These are phyloP conservation scores for Petrea volubilis DNA, from an alignment of 257 asterid genomes.

Conservation along the genomic window DNA sequence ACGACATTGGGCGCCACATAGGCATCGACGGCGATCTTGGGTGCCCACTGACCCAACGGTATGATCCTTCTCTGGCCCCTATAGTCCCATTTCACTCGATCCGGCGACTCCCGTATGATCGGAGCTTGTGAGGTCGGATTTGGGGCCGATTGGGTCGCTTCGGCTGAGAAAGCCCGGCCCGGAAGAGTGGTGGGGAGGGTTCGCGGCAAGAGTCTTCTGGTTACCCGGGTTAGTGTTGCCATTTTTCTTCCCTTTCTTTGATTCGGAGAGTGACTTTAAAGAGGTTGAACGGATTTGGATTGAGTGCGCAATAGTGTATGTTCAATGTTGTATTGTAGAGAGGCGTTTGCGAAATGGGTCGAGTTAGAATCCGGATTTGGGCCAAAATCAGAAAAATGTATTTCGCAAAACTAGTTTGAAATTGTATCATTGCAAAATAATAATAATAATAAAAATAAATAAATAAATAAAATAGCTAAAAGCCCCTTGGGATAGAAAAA, in stretches of 20 bases:
- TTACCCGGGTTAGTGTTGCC: slow-evolving; percentile 67
- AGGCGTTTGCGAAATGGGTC: no score
- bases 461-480: no score
- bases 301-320: no score
- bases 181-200: slow-evolving; percentile 33
- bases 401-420: no score
- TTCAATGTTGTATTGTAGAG: no score
- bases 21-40: slow-evolving; percentile 87
- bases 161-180: slow-evolving; percentile 50
- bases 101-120: slow-evolving; percentile 51
- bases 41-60: slow-evolving; percentile 91
- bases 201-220: slow-evolving; percentile 59
- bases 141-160: slow-evolving; percentile 34
- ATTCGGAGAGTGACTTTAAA: no score
- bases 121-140: slow-evolving; percentile 29
- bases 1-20: slow-evolving; percentile 95
- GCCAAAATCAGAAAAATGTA: no score
- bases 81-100: slow-evolving; percentile 90
- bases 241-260: slow-evolving; percentile 33
- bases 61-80: slow-evolving; percentile 80
- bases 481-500: no score
- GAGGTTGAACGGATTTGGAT: no score
- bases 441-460: no score
- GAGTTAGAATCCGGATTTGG: not conserved
- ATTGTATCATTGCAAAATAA: no score